Conservation (phyloP, 2,329 filamentous ascomycete genomes). For the Lanzia echinophila region DNA sequence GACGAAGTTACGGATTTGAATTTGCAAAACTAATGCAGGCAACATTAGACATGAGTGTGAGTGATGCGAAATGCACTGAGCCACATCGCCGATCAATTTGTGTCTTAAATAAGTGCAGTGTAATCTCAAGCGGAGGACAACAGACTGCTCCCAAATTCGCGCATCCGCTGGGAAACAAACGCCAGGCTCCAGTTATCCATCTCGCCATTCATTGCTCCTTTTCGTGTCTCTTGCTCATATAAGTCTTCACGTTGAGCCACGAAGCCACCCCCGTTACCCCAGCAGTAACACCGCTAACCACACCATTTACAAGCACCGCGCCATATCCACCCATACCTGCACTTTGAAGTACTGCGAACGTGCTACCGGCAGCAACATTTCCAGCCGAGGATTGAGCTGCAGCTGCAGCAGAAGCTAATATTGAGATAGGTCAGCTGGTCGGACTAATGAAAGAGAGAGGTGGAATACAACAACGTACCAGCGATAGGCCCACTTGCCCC, state of each 20-base stretch:
- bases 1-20: too few relatives aligned
- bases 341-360: constrained; percentile 9
- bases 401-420: neutral
- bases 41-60: too few relatives aligned
- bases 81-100: too few relatives aligned
- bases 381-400: neutral
- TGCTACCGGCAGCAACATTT: constrained; percentile 5
- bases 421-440: neutral
- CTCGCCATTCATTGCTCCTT: neutral
- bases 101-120: too few relatives aligned
- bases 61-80: too few relatives aligned
- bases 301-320: neutral
- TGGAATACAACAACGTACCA: neutral
- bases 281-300: neutral
- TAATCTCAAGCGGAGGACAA: too few relatives aligned
- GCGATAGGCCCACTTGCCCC: neutral
- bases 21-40: too few relatives aligned
- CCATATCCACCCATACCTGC: constrained; percentile 10
- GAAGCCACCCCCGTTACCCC: neutral
- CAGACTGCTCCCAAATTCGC: too few relatives aligned
- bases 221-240: neutral
- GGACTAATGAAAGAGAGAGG: neutral
- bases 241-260: neutral
- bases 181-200: neutral
- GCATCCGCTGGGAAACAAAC: too few relatives aligned